phyloP scores from a whole-genome alignment of 805 yeast genomes.

The Lachancea nothofagi region DNA sequence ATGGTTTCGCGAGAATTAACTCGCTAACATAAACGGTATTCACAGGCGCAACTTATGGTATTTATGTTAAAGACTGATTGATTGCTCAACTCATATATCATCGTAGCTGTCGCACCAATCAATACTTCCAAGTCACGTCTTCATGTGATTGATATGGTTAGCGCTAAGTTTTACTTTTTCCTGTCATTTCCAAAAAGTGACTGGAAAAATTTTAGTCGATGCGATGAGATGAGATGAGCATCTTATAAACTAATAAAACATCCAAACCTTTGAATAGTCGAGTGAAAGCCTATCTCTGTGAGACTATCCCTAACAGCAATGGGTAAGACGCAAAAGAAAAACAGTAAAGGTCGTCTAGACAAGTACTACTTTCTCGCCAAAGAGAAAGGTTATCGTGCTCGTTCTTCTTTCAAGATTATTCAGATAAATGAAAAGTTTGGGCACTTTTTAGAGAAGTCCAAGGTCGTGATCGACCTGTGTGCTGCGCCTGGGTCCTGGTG shows the following conservation, averaged over 20 bases:
- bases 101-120: not conserved
- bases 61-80: too few species aligned
- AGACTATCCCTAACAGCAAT: constrained; percentile 30
- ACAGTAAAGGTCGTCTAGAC: constrained; percentile 98
- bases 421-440: constrained; percentile 97
- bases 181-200: not conserved
- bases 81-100: too few species aligned
- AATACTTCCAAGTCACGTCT: not conserved
- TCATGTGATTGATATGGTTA: not conserved
- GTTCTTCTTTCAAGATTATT: constrained; percentile 92
- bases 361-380: constrained; percentile 94
- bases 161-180: not conserved
- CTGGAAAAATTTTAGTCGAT: constrained; percentile 9
- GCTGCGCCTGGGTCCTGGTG: constrained; percentile 99
- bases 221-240: constrained; percentile 13
- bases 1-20: too few species aligned
- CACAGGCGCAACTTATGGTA: too few species aligned
- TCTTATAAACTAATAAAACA: not conserved
- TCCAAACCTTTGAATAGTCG: constrained; percentile 3
- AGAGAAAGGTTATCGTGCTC: constrained; percentile 97
- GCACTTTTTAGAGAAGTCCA: constrained; percentile 87
- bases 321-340: constrained; percentile 93
- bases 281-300: not conserved
- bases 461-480: constrained; percentile 95
- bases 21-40: too few species aligned